phyloP scores from a whole-genome alignment of 257 asterid genomes.

The Solanum clarkiae region DNA sequence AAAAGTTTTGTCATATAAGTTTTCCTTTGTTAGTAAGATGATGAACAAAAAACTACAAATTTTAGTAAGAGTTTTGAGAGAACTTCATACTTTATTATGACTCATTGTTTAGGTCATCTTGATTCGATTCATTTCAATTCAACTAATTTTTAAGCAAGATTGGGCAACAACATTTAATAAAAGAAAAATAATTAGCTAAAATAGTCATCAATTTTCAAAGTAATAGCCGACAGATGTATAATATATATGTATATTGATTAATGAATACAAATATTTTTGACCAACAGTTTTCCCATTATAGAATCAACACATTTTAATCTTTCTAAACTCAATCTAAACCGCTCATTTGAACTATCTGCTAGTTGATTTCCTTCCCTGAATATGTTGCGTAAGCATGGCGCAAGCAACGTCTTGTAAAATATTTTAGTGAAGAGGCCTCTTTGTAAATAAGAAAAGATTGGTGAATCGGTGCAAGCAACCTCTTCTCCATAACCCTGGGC shows the following conservation, averaged over 20 bases:
- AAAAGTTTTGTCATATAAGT: too few species aligned
- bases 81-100: background rate
- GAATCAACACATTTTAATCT: background rate
- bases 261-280: background rate
- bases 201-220: background rate
- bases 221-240: background rate
- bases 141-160: background rate
- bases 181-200: background rate
- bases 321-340: background rate
- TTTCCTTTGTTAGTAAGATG: background rate
- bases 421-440: background rate
- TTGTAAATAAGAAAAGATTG: background rate
- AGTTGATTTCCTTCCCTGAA: background rate
- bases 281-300: background rate
- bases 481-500: background rate
- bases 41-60: background rate
- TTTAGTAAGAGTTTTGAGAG: background rate
- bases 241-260: background rate
- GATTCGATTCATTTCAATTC: background rate
- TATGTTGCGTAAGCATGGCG: background rate
- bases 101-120: background rate
- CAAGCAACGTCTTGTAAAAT: background rate
- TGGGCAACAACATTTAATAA: background rate
- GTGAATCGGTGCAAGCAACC: slow-evolving; percentile 1
- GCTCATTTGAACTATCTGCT: background rate